Conservation (phyloP, 2,329 filamentous ascomycete genomes). For the Teratosphaeria pseudoeucalypti region DNA sequence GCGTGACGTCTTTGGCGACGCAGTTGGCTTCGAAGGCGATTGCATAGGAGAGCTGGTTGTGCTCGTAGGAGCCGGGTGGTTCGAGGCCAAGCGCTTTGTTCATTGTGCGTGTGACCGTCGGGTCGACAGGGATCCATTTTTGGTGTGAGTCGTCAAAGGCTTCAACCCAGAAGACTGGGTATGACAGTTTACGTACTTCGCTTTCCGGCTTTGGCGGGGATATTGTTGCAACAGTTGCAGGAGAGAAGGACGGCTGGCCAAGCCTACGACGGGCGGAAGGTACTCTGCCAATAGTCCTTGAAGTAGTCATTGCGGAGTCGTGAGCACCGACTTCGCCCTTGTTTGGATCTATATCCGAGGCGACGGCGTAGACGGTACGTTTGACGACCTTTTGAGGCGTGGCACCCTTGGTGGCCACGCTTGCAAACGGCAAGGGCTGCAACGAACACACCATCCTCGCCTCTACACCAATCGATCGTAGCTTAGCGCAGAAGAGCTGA, state of each 20-base stretch:
- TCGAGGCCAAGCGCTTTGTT: conserved; percentile 69
- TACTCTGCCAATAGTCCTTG: conserved; percentile 14
- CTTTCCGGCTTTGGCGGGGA: conserved; percentile 25
- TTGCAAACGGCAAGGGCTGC: conserved; percentile 64
- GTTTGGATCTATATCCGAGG: conserved; percentile 9
- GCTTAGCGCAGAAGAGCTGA: conserved; percentile 78
- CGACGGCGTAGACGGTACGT: conserved; percentile 26
- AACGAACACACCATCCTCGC: conserved; percentile 81
- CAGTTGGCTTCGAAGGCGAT: conserved; percentile 76
- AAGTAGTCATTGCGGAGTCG: conserved; percentile 13
- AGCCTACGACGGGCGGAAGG: conserved; percentile 23
- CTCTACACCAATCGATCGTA: conserved; percentile 73
- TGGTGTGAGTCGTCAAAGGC: conserved; percentile 75
- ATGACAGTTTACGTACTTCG: conserved; percentile 56
- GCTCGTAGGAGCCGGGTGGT: conserved; percentile 65
- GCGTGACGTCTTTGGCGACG: conserved; percentile 72
- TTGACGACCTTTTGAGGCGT: conserved; percentile 31
- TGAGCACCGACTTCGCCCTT: conserved; percentile 12
- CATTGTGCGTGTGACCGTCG: conserved; percentile 69
- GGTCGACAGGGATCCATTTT: conserved; percentile 85
- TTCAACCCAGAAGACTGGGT: conserved; percentile 91
- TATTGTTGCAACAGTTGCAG: conserved; percentile 2
- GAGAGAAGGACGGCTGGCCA: conserved; percentile 20
- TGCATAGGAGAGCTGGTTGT: conserved; percentile 73
- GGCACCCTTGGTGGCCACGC: conserved; percentile 33